These are phyloP conservation scores for Primulina eburnea DNA, from an alignment of 257 asterid species.

Conservation along the genomic window DNA sequence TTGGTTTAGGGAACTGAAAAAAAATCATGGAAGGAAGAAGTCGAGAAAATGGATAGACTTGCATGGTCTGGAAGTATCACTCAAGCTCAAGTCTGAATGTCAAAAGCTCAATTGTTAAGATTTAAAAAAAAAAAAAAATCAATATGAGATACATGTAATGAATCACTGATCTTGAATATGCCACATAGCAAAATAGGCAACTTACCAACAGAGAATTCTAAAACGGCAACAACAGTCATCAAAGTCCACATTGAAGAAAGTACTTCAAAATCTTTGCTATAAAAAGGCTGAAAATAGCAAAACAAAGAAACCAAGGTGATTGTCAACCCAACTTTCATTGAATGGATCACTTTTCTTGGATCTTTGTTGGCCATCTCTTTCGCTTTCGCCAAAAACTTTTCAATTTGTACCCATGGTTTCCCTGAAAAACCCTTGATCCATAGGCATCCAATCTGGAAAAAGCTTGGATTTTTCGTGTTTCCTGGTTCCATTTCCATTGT, in stretches of 20 bases:
- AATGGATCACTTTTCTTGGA: neutral
- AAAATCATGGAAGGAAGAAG: no score
- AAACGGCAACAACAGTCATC: conserved; percentile 47
- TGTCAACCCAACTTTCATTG: neutral
- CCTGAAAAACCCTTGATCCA: no score
- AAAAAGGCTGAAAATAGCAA: conserved; percentile 40
- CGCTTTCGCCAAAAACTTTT: neutral
- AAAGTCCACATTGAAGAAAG: conserved; percentile 47
- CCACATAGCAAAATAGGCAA: neutral
- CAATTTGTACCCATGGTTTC: neutral
- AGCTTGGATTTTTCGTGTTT: no score
- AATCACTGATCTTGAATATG: neutral
- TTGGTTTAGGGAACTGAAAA: no score
- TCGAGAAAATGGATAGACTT: no score
- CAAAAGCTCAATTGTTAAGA: neutral
- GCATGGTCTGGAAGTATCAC: neutral
- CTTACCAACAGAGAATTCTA: conserved; percentile 44
- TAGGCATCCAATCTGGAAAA: no score
- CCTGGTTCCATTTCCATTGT: no score
- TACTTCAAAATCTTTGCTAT: conserved; percentile 36
- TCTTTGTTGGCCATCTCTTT: neutral
- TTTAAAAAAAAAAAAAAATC: neutral
- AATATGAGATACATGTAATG: neutral
- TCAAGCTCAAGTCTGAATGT: neutral
- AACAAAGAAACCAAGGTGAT: conserved; percentile 11